Conservation (phyloP, 192 early-diverging fungal species). For the Coemansia sp. region DNA sequence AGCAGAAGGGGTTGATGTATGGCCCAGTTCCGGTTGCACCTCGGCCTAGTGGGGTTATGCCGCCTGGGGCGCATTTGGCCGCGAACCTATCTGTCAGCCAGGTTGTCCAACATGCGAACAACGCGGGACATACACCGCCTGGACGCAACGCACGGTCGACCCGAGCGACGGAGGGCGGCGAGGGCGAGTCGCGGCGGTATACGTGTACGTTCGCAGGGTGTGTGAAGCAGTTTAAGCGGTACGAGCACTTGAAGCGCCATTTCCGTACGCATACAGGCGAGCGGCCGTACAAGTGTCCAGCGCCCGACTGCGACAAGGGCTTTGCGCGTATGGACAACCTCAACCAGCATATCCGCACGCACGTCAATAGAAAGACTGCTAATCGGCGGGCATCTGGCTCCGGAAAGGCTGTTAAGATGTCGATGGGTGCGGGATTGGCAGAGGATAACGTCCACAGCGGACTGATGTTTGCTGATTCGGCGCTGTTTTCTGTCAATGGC, state of each 20-base stretch:
- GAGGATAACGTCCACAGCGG: not conserved
- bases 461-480: not conserved
- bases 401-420: not conserved
- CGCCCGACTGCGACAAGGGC: conserved; percentile 65
- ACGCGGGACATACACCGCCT: not conserved
- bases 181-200: conserved; percentile 31
- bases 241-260: conserved; percentile 77
- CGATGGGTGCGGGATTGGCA: not conserved
- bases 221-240: conserved; percentile 67
- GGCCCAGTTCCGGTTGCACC: not conserved
- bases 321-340: conserved; percentile 79
- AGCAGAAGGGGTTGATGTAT: not conserved
- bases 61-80: not conserved
- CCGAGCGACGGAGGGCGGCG: conserved; percentile 1
- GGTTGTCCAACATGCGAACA: not conserved
- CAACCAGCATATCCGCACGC: conserved; percentile 63
- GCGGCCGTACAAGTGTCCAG: conserved; percentile 67
- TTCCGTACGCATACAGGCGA: conserved; percentile 77
- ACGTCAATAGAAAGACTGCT: conserved; percentile 49
- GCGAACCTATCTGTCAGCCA: not conserved
- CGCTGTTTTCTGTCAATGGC: not conserved
- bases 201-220: conserved; percentile 54
- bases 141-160: not conserved
- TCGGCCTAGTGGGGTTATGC: not conserved
- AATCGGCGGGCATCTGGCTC: conserved; percentile 5